Evolutionary conservation across 257 asterid genomes (phyloP), one percentile per base, ranked within the genome.

Genomic region (Nicotiana paniculata): DNA sequence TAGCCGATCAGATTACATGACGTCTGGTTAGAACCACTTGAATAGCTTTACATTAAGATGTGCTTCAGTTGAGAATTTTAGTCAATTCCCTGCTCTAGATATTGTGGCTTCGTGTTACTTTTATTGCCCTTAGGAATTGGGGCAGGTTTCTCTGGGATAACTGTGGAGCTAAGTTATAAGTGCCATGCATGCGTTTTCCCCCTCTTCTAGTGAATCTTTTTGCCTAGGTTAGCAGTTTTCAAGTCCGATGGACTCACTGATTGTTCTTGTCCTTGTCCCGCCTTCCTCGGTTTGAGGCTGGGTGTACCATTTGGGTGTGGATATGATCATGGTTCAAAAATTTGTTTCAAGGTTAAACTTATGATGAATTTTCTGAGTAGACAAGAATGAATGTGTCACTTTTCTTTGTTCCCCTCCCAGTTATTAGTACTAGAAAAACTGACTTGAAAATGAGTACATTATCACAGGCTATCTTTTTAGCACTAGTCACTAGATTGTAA

Each of bases 1-100:
- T 83, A 96, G 97, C 85, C 81, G 70, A 63, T 90, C 86, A 85
- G 98, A 91, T 48, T 76, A 77, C 58, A 80, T 64, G 87, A 72
- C 82, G 65, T 87, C 86, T 63, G 86, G 88, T 37, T 88, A 88
- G 83, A 69, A 81, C 28, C 43, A 10, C 13, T 33, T 26, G 28
- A 32, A 28, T 59, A 80, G 62, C 61, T 65, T 64, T 80, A 32
- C 68, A 21, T 35, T 61, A n/a, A 57, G 83, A 67, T 64, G 46
- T 30, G 65, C 61, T 80, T 24, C 24, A 79, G 70, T 35, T 63
- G 46, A 48, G 43, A 74, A 54, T 74, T 24, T 74, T 74, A 13
- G 61, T 24, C 79, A 24, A 51, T 16, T 51, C 63, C 43, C 43
- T 51, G 26, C 46, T 26, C 79, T 51, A 24, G 79, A 51, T 51